Base-by-base conservation (phyloP, 352 stramenopile species). In the Phytophthora parvispora region DNA sequence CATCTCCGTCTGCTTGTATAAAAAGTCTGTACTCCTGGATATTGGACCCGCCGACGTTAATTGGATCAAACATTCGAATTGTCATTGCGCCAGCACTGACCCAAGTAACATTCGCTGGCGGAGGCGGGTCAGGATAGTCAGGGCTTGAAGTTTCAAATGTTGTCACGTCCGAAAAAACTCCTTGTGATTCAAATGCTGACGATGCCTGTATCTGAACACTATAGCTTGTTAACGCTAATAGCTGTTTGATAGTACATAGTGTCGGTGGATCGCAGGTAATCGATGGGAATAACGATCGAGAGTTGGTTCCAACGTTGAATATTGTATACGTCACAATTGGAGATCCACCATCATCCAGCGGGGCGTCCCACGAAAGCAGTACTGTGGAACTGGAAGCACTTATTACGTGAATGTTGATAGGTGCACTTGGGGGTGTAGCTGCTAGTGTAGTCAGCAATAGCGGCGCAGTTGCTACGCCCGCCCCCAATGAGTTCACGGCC, bases 1-100 rank as follows among this genome's bases (percentile, higher is more conserved):
- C 1, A 7, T 78, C 72, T 0, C 51, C 53, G 0, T 79, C 53
- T 9, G 60, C 70, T 22, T 67, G 70, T 0, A 86, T 57, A 20
- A 72, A 87, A 22, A 93, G 43, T 7, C 60, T 53, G 57, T 89
- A 91, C 40, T 66, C 20, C 18, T 77, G 54, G 1, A 90, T 84
- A n/a, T 61, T 58, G 0, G 79, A 78, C 1, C 81, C 83, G 15
- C 81, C 86, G 18, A 84, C 22, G 25, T 92, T 89, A 12, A 75
- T 6, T 0, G 81, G 76, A 10, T 78, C 74, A 43, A 76, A 78
- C 84, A 92, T 92, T 47, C 53, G 18, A 10, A 88, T 74, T 1
- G 60, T 86, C 66, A 92, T 86, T 8, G 80, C 80, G 0, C 84
- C 82, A n/a, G 81, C 84, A 3, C 75, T 87, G 2, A 66, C 27